Conservation (phyloP, 2,329 filamentous ascomycete genomes). For the Calycina marina region DNA sequence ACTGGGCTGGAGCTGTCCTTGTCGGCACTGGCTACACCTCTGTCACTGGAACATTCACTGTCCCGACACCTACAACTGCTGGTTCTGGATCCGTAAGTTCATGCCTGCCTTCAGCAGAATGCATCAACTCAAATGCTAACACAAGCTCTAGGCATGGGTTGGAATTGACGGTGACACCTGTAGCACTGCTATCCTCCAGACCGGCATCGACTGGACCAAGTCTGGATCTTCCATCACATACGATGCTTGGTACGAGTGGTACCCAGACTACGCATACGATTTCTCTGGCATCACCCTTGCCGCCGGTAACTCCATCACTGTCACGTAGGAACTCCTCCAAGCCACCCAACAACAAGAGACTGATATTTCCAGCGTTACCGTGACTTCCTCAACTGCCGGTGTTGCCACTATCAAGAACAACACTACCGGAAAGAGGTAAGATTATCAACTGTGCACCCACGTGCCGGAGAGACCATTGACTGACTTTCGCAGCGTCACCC, state of each 20-base stretch:
- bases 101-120: background rate
- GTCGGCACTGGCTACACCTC: conserved; percentile 33
- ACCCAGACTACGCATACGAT: conserved; percentile 38
- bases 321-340: no score
- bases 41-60: conserved; percentile 38
- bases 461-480: no score
- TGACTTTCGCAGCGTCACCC: no score
- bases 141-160: conserved; percentile 33
- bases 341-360: no score
- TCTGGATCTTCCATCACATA: conserved; percentile 29
- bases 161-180: conserved; percentile 48
- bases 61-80: conserved; percentile 32
- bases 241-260: conserved; percentile 49
- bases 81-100: conserved; percentile 28
- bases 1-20: conserved; percentile 46
- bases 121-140: background rate
- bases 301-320: conserved; percentile 30
- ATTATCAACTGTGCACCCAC: no score
- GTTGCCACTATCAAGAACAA: conserved; percentile 31
- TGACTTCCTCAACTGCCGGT: conserved; percentile 26
- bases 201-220: conserved; percentile 40
- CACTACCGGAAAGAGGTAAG: conserved; percentile 30
- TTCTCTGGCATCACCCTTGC: conserved; percentile 31
- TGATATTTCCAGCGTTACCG: no score
- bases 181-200: conserved; percentile 37